A percentile compares a stretch with the other conserved stretches of the same genome.
Evolutionary conservation across 257 asterid genomes (phyloP).

Genomic region (Linaria vulgaris): DNA sequence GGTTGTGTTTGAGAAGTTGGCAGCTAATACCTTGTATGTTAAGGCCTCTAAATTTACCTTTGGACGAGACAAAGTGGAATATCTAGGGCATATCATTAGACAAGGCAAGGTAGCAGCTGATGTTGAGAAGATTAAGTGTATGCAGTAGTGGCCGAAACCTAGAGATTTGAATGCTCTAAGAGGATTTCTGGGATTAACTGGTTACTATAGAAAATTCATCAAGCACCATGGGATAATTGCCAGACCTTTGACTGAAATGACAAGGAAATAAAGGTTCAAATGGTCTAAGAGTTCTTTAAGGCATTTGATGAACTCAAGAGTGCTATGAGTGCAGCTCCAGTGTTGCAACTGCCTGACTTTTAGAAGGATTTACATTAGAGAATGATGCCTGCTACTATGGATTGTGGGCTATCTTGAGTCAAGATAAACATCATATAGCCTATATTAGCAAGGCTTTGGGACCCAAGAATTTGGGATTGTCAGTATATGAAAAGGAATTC

Average conservation of each 20-base stretch:
- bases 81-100: slow-evolving; percentile 4
- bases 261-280: background rate
- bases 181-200: background rate
- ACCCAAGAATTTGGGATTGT: background rate
- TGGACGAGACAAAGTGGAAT: background rate
- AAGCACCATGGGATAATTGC: background rate
- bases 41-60: slow-evolving; percentile 4
- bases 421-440: no score
- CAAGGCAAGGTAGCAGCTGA: background rate
- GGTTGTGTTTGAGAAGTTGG: background rate
- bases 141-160: background rate
- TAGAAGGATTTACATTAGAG: background rate
- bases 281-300: background rate
- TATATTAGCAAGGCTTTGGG: background rate
- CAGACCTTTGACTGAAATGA: background rate
- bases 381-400: slow-evolving; percentile 1
- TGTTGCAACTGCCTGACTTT: background rate
- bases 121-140: background rate
- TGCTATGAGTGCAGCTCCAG: background rate
- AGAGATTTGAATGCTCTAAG: background rate
- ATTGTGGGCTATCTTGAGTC: no score
- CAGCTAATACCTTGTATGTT: background rate
- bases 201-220: background rate
- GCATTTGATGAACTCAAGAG: background rate
- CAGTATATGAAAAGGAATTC: background rate